A percentile compares a stretch with the other conserved stretches of the same genome.
phyloP scores from a whole-genome alignment of 345 rosid genomes.

The Brassica rapa region DNA sequence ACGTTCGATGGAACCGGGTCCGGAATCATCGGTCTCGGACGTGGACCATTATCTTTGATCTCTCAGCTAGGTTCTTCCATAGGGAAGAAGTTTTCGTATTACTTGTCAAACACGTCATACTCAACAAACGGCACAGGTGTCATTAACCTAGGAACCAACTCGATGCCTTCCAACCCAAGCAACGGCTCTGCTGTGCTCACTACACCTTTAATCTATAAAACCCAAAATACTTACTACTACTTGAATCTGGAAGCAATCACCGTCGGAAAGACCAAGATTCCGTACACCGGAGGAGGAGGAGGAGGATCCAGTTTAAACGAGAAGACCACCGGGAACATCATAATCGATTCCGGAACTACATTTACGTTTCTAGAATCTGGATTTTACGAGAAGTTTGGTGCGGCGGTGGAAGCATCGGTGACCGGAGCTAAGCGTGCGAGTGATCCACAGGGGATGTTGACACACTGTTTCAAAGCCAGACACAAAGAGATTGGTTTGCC shows the following conservation, averaged over 20 bases:
- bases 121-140: slow-evolving; percentile 39
- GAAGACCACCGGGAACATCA: slow-evolving; percentile 46
- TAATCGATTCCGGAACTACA: slow-evolving; percentile 64
- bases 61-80: slow-evolving; percentile 47
- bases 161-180: slow-evolving; percentile 21
- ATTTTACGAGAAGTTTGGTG: slow-evolving; percentile 43
- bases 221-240: slow-evolving; percentile 47
- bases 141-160: slow-evolving; percentile 50
- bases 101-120: slow-evolving; percentile 48
- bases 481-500: slow-evolving; percentile 39
- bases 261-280: slow-evolving; percentile 48
- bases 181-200: slow-evolving; percentile 28
- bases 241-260: slow-evolving; percentile 60
- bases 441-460: slow-evolving; percentile 42
- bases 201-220: slow-evolving; percentile 47
- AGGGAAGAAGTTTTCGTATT: slow-evolving; percentile 56
- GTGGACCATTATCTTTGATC: slow-evolving; percentile 54
- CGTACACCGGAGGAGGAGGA: slow-evolving; percentile 31
- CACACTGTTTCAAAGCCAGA: slow-evolving; percentile 38
- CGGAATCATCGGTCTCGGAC: slow-evolving; percentile 66
- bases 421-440: slow-evolving; percentile 40
- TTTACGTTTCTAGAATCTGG: slow-evolving; percentile 49
- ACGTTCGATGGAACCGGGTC: slow-evolving; percentile 50
- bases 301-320: background rate
- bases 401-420: slow-evolving; percentile 26